Conservation (phyloP, 2,329 filamentous ascomycete species). For the Venturia effusa region DNA sequence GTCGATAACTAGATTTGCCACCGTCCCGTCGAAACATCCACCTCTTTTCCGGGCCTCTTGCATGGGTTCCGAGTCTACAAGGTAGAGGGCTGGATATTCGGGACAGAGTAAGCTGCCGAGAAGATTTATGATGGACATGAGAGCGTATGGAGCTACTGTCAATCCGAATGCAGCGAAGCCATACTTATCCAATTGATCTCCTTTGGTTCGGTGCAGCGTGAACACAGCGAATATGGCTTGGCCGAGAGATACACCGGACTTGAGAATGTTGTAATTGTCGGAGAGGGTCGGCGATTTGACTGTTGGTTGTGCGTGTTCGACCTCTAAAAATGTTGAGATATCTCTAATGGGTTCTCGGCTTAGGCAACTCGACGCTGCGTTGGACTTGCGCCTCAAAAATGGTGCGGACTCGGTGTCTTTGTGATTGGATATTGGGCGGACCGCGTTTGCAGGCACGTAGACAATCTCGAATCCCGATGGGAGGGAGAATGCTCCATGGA, state of each 20-base stretch:
- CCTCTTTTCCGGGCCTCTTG: slow-evolving; percentile 20
- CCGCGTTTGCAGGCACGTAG: not conserved
- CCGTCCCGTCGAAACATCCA: slow-evolving; percentile 18
- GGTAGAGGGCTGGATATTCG: slow-evolving; percentile 21
- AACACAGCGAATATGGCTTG: slow-evolving; percentile 17
- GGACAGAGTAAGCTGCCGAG: slow-evolving; percentile 18
- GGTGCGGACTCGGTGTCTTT: not conserved
- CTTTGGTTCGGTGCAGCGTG: slow-evolving; percentile 18
- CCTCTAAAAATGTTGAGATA: not conserved
- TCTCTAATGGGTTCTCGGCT: not conserved
- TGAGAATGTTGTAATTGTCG: not conserved
- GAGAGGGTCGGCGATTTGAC: not conserved
- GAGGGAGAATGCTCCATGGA: not conserved
- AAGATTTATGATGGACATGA: slow-evolving; percentile 29
- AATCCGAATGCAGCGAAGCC: slow-evolving; percentile 25
- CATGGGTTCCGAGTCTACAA: slow-evolving; percentile 20
- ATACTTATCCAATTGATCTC: slow-evolving; percentile 18
- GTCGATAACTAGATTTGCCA: slow-evolving; percentile 15
- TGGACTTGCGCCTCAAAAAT: not conserved
- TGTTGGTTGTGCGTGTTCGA: not conserved
- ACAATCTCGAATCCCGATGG: not conserved
- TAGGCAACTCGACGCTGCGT: not conserved
- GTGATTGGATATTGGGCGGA: not conserved
- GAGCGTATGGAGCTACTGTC: slow-evolving; percentile 17
- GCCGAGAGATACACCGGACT: not conserved